phyloP scores from a whole-genome alignment of 2,329 filamentous ascomycete species.

The Aspergillus costaricaensis region DNA sequence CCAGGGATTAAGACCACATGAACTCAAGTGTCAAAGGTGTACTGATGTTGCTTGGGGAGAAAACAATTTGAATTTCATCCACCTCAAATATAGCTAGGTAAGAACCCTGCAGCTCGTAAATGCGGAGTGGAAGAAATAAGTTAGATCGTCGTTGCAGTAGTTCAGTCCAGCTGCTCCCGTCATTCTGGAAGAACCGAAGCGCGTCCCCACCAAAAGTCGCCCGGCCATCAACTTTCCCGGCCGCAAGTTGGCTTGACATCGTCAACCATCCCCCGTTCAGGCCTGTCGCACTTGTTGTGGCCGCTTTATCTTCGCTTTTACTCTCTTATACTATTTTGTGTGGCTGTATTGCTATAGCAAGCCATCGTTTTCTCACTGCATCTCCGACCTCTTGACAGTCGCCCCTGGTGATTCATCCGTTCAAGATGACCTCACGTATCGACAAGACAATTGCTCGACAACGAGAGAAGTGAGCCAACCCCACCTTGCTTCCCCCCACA shows the following conservation, averaged over 20 bases:
- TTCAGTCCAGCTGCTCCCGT: slow-evolving; percentile 8
- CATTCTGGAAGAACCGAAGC: slow-evolving; percentile 15
- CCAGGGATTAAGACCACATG: neutral
- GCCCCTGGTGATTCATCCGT: slow-evolving; percentile 3
- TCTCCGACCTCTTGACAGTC: neutral
- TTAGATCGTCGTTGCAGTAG: slow-evolving; percentile 4
- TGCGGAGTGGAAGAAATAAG: neutral
- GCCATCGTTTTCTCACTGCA: neutral
- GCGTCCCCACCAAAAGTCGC: slow-evolving; percentile 21
- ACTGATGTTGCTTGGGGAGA: neutral
- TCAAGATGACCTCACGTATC: slow-evolving; percentile 52
- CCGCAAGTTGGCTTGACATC: neutral
- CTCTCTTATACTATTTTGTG: no score
- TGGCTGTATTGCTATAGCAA: neutral
- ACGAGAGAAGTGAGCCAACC: slow-evolving; percentile 67
- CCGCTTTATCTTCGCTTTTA: neutral
- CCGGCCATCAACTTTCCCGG: slow-evolving; percentile 11
- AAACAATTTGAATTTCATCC: no score
- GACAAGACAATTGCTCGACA: slow-evolving; percentile 73
- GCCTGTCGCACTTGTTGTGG: neutral
- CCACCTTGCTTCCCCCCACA: neutral
- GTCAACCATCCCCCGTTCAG: neutral
- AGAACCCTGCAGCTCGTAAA: neutral
- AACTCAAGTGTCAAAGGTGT: neutral
- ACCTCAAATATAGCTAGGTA: neutral